phyloP scores from a whole-genome alignment of 2,329 filamentous ascomycete species.

The Neofusicoccum cordaticola region DNA sequence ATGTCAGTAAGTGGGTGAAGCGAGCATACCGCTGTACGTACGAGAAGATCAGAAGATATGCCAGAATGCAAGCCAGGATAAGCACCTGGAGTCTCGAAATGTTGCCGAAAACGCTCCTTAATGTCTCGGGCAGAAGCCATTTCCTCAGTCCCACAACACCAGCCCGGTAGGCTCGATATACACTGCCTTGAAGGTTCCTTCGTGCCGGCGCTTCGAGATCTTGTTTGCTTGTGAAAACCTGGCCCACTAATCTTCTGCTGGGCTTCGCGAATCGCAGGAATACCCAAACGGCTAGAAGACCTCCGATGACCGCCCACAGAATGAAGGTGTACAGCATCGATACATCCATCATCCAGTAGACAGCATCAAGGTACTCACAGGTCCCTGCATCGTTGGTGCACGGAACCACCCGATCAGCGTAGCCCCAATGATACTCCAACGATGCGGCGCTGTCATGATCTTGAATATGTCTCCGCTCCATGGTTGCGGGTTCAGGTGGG shows the following conservation, averaged over 20 bases:
- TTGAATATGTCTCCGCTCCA: slow-evolving; percentile 45
- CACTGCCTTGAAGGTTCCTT: slow-evolving; percentile 22
- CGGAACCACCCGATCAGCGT: slow-evolving; percentile 52
- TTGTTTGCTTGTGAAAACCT: slow-evolving; percentile 17
- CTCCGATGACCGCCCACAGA: slow-evolving; percentile 54
- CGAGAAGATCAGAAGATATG: slow-evolving; percentile 65
- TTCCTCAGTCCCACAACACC: slow-evolving; percentile 44
- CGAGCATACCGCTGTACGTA: slow-evolving; percentile 29
- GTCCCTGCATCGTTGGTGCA: slow-evolving; percentile 58
- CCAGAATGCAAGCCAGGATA: slow-evolving; percentile 56
- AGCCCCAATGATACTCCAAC: slow-evolving; percentile 56
- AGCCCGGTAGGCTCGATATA: slow-evolving; percentile 33
- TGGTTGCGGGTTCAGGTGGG: background rate
- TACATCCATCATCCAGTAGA: slow-evolving; percentile 54
- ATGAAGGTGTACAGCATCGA: slow-evolving; percentile 58
- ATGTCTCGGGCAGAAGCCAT: slow-evolving; percentile 61
- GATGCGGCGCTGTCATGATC: slow-evolving; percentile 39
- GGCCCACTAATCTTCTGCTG: slow-evolving; percentile 20
- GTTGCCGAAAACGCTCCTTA: slow-evolving; percentile 60
- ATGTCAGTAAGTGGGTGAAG: background rate
- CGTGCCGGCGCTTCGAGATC: slow-evolving; percentile 24
- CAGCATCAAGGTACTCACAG: slow-evolving; percentile 57
- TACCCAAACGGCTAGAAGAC: slow-evolving; percentile 46
- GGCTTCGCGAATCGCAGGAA: slow-evolving; percentile 32
- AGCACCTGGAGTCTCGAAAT: slow-evolving; percentile 67